Evolutionary conservation across 805 yeast genomes (phyloP).

Genomic region (Sugiyamaella lignohabitans): DNA sequence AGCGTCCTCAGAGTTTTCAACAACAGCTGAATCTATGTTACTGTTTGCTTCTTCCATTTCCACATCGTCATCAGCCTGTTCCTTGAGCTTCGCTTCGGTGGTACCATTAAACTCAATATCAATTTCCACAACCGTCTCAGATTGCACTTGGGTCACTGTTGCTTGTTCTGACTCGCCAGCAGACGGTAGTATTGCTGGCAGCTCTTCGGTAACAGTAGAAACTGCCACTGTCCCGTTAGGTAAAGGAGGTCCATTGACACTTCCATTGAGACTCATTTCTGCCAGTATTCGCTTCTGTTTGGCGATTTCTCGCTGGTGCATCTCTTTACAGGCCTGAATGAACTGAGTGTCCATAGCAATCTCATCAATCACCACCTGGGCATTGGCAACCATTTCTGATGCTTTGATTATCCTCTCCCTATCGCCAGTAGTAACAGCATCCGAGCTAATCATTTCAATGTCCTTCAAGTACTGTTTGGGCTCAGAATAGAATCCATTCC

Average conservation of each 20-base stretch:
- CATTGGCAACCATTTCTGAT: conserved; percentile 93
- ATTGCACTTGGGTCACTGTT: too few relatives aligned
- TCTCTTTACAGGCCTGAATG: conserved; percentile 64
- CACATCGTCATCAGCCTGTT: background rate
- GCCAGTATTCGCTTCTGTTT: conserved; percentile 22
- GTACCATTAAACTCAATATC: background rate
- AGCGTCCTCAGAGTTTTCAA: background rate
- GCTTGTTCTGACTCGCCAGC: background rate
- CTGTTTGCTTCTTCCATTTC: conserved; percentile 1
- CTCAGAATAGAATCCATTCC: conserved; percentile 95
- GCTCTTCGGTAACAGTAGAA: background rate
- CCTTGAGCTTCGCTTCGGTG: background rate
- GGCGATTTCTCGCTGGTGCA: conserved; percentile 45
- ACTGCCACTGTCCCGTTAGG: too few relatives aligned
- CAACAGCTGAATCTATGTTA: background rate
- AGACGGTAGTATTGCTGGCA: background rate
- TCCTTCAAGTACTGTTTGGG: conserved; percentile 86
- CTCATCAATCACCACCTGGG: conserved; percentile 93
- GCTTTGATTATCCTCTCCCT: conserved; percentile 77
- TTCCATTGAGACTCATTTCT: background rate
- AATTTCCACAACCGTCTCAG: background rate
- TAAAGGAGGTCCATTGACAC: too few relatives aligned
- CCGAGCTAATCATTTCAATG: conserved; percentile 74
- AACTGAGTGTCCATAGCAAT: conserved; percentile 57
- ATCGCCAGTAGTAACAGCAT: conserved; percentile 67